Percentiles rank a stretch among this genome's conserved stretches.
These are phyloP conservation scores for Aspergillus versicolor DNA, from an alignment of 2,329 filamentous ascomycete genomes.

Conservation along the genomic window DNA sequence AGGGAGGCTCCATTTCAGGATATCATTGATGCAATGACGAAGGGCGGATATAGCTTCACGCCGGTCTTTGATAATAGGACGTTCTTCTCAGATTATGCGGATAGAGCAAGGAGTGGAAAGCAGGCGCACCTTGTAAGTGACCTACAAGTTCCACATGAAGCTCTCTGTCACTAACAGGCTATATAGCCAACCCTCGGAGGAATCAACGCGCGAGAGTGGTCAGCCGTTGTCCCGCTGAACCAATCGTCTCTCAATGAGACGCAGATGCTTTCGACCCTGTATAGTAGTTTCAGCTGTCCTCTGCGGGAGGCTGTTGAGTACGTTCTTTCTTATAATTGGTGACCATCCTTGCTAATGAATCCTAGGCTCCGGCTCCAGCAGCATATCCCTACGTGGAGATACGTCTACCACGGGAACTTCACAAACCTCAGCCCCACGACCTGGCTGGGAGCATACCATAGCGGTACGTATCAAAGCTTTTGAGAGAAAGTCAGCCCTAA, in stretches of 20 bases:
- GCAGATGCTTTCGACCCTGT: neutral
- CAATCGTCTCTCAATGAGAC: neutral
- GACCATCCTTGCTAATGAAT: too few species aligned
- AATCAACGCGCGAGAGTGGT: neutral
- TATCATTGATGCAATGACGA: neutral
- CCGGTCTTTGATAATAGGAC: conserved; percentile 5
- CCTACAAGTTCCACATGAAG: too few species aligned
- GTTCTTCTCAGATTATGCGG: conserved; percentile 1
- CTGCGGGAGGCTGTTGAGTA: neutral
- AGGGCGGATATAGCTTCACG: conserved; percentile 1
- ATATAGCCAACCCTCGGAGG: neutral
- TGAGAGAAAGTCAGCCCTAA: too few species aligned
- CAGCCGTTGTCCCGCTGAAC: neutral
- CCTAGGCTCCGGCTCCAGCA: neutral
- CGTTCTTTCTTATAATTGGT: neutral
- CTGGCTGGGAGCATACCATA: conserved; percentile 1
- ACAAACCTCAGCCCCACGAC: neutral
- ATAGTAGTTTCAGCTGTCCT: neutral
- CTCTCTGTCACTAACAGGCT: neutral
- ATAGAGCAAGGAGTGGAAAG: neutral
- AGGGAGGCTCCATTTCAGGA: neutral
- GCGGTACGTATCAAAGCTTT: neutral
- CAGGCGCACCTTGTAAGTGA: neutral
- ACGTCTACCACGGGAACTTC: conserved; percentile 3
- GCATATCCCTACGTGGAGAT: neutral